Base-by-base conservation (phyloP, 2,329 filamentous ascomycete species). In the Fusarium fracticaudum region DNA sequence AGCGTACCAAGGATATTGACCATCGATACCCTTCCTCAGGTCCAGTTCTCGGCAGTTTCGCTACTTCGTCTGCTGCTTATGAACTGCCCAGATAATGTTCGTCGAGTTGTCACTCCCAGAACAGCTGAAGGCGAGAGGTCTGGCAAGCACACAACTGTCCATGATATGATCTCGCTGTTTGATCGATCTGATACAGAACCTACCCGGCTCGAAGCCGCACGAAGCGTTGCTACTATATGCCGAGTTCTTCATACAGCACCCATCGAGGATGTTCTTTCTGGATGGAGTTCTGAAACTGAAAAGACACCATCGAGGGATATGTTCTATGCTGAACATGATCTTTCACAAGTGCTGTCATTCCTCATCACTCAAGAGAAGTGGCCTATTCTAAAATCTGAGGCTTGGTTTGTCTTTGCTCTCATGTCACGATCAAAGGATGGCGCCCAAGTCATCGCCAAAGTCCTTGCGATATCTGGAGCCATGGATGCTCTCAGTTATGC, bases 361-460 rank as follows among this genome's bases (percentile, higher is more conserved):
- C 84, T 92, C 33, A 82, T 90, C 31, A 86, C 83, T 5, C 90
- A 92, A 76, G 81, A 80, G 7, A 90, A 89, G 72, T 92, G 89
- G 85, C 88, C 89, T 0, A 84, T 87, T 5, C 82, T 92, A 6
- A 85, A 88, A 24, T 90, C 89, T 44, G 90, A 92, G 77, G 85
- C 87, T 6, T 89, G 90, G 86, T 91, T 92, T 71, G 86, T 90
- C 11, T 85, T 91, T 59, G 90, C 90, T 6, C 84, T 92, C 40
- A 88, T 91, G 85, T 86, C 86, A 45, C 85, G 89, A 35, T 85
- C 86, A 4, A 64, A 77, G 4, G 86, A 88, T 41, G 89, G 89
- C 13, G 86, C 87, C 5, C 75, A 79, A 5, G 80, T 87, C 17
- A 85, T 89, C 24, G 74, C 84, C 14, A 80, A 82, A 18, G 79